Percentiles rank a stretch among this genome's conserved stretches.
Evolutionary conservation across 257 asterid species (phyloP).

Genomic region (Plantago major): DNA sequence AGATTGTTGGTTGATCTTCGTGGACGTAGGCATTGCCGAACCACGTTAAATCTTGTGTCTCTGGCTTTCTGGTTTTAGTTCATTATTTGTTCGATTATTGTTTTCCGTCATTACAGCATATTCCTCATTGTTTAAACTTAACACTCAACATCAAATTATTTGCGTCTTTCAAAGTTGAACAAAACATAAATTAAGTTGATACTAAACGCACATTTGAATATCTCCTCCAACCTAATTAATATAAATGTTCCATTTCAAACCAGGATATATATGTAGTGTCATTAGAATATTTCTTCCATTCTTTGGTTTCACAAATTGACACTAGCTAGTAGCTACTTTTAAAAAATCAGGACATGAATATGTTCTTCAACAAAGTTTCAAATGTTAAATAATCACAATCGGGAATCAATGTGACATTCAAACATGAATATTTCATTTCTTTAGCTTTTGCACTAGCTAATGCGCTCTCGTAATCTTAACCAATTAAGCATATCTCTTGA

Average conservation of each 20-base stretch:
- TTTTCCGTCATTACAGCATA: too few species aligned
- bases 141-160: conserved; percentile 35
- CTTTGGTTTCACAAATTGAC: neutral
- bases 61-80: too few species aligned
- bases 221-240: conserved; percentile 31
- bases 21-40: too few species aligned
- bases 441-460: neutral
- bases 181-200: conserved; percentile 56
- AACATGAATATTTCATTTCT: conserved; percentile 6
- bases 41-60: too few species aligned
- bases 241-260: neutral
- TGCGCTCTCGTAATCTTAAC: too few species aligned
- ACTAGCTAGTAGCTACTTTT: too few species aligned
- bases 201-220: conserved; percentile 57
- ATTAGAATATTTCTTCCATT: conserved; percentile 3
- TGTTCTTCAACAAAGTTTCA: neutral
- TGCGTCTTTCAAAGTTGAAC: conserved; percentile 56
- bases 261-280: neutral
- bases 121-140: too few species aligned
- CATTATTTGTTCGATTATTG: too few species aligned
- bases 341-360: neutral
- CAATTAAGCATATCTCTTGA: too few species aligned
- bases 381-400: conserved; percentile 19
- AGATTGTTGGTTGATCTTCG: too few species aligned
- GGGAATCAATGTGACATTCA: conserved; percentile 36